Evolutionary conservation across 2,329 filamentous ascomycete species (phyloP).

Genomic region (Botrytis porri): DNA sequence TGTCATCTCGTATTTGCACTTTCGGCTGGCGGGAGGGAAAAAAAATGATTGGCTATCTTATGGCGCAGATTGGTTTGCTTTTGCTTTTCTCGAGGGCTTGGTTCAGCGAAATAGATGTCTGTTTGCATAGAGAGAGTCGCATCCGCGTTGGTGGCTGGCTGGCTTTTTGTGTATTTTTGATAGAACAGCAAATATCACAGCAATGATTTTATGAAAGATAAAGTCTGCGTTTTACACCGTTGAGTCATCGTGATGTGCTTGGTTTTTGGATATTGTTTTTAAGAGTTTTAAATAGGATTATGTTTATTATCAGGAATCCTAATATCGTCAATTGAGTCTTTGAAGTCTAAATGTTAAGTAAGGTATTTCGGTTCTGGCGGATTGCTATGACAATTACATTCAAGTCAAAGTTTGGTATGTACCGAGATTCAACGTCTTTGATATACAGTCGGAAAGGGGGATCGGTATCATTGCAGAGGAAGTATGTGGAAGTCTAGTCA

Average conservation of each 20-base stretch:
- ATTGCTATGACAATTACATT: neutral
- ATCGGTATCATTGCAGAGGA: neutral
- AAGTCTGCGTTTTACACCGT: neutral
- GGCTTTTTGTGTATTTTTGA: neutral
- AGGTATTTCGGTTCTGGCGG: rapidly evolving
- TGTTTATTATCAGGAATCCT: neutral
- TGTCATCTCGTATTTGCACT: neutral
- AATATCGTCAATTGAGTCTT: neutral
- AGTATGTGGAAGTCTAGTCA: no score
- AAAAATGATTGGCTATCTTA: neutral
- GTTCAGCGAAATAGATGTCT: constrained; percentile 1
- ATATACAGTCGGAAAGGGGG: neutral
- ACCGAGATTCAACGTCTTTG: neutral
- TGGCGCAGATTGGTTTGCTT: neutral
- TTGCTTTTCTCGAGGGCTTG: neutral
- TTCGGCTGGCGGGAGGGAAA: neutral
- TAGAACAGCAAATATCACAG: constrained; percentile 1
- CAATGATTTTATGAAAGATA: neutral
- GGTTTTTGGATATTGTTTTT: neutral
- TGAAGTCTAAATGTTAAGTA: neutral
- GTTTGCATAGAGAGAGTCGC: constrained; percentile 2
- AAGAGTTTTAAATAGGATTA: neutral
- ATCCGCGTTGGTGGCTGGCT: neutral
- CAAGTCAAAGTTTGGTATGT: neutral
- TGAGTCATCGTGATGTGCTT: neutral